phyloP scores from a whole-genome alignment of 495 filamentous ascomycete genomes.

The Platismatia glauca region DNA sequence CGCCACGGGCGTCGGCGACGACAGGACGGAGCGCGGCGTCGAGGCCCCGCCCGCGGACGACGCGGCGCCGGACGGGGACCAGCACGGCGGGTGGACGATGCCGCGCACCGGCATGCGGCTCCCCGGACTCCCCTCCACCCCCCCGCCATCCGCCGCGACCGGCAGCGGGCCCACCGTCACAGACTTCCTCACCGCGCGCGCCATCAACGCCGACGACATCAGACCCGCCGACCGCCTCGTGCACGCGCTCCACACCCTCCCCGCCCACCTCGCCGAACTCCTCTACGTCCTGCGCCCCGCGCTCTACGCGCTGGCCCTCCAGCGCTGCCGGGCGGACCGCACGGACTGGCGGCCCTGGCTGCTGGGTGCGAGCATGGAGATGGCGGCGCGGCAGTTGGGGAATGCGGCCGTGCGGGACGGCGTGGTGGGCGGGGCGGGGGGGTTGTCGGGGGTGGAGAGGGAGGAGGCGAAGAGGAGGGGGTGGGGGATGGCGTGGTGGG shows the following conservation, averaged over 20 bases:
- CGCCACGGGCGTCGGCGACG: conserved; percentile 18
- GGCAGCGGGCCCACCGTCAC: conserved; percentile 39
- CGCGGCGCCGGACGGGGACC: too few species aligned
- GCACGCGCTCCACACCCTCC: conserved; percentile 53
- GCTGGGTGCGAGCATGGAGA: conserved; percentile 77
- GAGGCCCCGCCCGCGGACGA: conserved; percentile 35
- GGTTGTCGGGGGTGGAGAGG: too few species aligned
- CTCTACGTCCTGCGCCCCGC: conserved; percentile 85
- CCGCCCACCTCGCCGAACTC: conserved; percentile 74
- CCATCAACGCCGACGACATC: conserved; percentile 91
- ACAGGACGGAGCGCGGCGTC: conserved; percentile 1
- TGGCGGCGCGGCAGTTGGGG: conserved; percentile 76
- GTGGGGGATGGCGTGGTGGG: too few species aligned
- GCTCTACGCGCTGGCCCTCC: conserved; percentile 78
- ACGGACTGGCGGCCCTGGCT: conserved; percentile 82
- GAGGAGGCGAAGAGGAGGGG: too few species aligned
- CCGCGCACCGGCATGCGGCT: conserved; percentile 80
- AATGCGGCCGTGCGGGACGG: too few species aligned
- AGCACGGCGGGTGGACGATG: conserved; percentile 90
- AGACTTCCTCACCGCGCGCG: conserved; percentile 79
- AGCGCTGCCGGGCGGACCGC: conserved; percentile 52
- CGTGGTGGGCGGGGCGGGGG: too few species aligned
- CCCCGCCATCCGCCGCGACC: too few species aligned
- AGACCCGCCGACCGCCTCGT: conserved; percentile 78
- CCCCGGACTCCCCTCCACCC: conserved; percentile 66